phyloP scores from a whole-genome alignment of 441 rosid genomes.

The Sinapis alba region DNA sequence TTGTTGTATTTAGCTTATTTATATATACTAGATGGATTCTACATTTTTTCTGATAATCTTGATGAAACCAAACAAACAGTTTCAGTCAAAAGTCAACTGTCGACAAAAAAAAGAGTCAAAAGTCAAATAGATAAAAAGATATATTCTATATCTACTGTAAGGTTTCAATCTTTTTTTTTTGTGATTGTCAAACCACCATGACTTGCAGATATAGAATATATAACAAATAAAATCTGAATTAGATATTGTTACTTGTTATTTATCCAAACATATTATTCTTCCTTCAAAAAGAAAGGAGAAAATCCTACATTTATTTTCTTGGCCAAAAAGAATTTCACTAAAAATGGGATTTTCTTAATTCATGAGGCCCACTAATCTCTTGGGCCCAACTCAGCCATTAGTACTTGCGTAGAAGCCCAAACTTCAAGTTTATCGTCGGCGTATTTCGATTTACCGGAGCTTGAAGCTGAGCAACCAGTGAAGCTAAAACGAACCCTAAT shows the following conservation, averaged over 20 bases:
- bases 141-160: neutral
- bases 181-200: neutral
- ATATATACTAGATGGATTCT: constrained; percentile 6
- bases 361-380: neutral
- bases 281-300: too few species aligned
- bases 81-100: neutral
- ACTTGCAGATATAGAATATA: neutral
- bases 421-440: neutral
- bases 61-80: constrained; percentile 1
- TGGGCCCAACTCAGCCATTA: neutral
- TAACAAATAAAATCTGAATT: too few species aligned
- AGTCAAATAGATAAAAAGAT: neutral
- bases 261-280: too few species aligned
- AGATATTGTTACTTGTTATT: too few species aligned
- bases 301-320: neutral
- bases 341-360: neutral
- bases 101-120: too few species aligned
- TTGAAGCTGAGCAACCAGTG: constrained; percentile 3
- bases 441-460: constrained; percentile 17
- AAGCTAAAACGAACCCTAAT: neutral
- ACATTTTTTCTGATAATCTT: neutral
- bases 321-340: too few species aligned
- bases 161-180: neutral
- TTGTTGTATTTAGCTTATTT: neutral
- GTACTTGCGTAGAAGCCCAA: neutral